phyloP scores from a whole-genome alignment of 768 basidiomycete genomes.

The Cubamyces sp. region DNA sequence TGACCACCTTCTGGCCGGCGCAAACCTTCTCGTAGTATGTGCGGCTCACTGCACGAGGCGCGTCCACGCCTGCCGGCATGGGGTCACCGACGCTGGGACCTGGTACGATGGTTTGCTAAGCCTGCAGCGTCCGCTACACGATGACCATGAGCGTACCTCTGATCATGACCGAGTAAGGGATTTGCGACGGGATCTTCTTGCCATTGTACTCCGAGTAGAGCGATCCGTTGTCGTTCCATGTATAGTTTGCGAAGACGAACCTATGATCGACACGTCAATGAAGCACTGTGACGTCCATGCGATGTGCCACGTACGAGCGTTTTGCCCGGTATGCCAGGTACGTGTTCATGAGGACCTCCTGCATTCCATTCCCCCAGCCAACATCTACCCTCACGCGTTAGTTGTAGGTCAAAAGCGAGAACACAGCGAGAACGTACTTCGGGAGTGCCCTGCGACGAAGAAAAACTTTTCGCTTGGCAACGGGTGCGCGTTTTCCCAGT shows the following conservation, averaged over 20 bases:
- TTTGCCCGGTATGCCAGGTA: slow-evolving; percentile 50
- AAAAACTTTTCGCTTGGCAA: slow-evolving; percentile 5
- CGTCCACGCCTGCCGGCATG: slow-evolving; percentile 39
- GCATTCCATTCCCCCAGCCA: slow-evolving; percentile 66
- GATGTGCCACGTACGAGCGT: slow-evolving; percentile 46
- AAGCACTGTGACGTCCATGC: not conserved
- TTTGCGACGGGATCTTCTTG: slow-evolving; percentile 52
- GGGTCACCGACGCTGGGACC: slow-evolving; percentile 48
- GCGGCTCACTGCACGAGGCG: slow-evolving; percentile 41
- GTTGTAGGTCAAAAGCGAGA: not conserved
- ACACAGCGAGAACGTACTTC: not conserved
- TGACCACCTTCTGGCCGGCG: slow-evolving; percentile 36
- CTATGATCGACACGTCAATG: not conserved
- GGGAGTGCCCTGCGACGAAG: slow-evolving; percentile 4
- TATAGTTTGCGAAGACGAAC: slow-evolving; percentile 57
- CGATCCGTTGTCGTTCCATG: slow-evolving; percentile 46
- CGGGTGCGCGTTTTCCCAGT: slow-evolving; percentile 1
- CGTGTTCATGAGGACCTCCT: slow-evolving; percentile 57
- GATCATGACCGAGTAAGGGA: slow-evolving; percentile 56
- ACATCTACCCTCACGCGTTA: slow-evolving; percentile 36
- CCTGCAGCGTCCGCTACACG: not conserved
- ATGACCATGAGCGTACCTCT: slow-evolving; percentile 39
- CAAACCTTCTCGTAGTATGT: slow-evolving; percentile 46
- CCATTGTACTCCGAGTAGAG: slow-evolving; percentile 49
- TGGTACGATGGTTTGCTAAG: slow-evolving; percentile 3